Evolutionary conservation across 805 yeast genomes (phyloP).

Genomic region (Starmerella vaccinii): DNA sequence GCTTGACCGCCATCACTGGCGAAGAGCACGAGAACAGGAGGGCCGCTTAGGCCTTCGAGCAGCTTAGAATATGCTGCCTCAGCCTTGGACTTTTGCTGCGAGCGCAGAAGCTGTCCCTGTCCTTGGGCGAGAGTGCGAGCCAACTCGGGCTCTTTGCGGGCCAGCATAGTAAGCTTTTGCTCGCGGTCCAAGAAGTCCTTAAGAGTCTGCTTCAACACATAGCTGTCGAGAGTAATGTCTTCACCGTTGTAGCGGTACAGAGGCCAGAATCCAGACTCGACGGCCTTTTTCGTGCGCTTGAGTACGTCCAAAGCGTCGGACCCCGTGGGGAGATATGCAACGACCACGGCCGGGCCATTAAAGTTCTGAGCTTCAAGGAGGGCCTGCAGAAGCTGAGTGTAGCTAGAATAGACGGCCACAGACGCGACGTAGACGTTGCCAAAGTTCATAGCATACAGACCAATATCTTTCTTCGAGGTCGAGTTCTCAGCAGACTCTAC

Average conservation of each 20-base stretch:
- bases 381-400: slow-evolving; percentile 84
- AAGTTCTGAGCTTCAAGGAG: slow-evolving; percentile 80
- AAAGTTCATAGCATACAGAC: slow-evolving; percentile 88
- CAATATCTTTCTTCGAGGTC: slow-evolving; percentile 67
- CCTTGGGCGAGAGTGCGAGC: slow-evolving; percentile 60
- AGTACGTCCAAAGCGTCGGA: slow-evolving; percentile 61
- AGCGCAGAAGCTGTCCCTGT: slow-evolving; percentile 50
- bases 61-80: slow-evolving; percentile 66
- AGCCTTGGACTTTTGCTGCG: slow-evolving; percentile 54
- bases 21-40: slow-evolving; percentile 74
- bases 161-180: slow-evolving; percentile 69
- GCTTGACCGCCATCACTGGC: slow-evolving; percentile 94
- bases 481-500: slow-evolving; percentile 74
- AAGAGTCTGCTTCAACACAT: slow-evolving; percentile 64
- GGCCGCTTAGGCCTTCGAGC: slow-evolving; percentile 81
- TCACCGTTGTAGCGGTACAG: slow-evolving; percentile 62
- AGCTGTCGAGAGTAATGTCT: slow-evolving; percentile 77
- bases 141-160: slow-evolving; percentile 59
- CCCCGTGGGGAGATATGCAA: slow-evolving; percentile 78
- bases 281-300: slow-evolving; percentile 79
- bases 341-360: slow-evolving; percentile 81
- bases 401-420: slow-evolving; percentile 85
- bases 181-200: slow-evolving; percentile 78
- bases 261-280: slow-evolving; percentile 95
- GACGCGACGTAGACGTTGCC: slow-evolving; percentile 87